Percentiles rank a stretch among this genome's conserved stretches.
Evolutionary conservation across 805 yeast species (phyloP).

Genomic region (Saturnispora sekii): DNA sequence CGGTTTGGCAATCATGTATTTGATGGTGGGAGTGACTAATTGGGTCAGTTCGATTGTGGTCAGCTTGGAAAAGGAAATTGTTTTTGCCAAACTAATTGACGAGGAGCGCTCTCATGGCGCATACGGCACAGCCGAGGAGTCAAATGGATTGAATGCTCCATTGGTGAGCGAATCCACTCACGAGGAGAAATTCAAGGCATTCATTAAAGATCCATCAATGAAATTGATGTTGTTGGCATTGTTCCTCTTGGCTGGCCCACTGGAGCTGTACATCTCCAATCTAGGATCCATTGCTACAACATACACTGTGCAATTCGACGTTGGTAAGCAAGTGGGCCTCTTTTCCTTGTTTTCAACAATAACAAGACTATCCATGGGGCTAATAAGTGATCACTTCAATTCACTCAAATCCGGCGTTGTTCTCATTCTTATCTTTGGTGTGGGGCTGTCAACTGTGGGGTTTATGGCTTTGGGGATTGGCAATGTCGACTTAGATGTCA

Average conservation of each 20-base stretch:
- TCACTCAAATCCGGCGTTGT: conserved; percentile 8
- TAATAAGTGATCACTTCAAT: conserved; percentile 47
- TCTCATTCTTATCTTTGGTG: conserved; percentile 9
- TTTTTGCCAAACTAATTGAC: conserved; percentile 25
- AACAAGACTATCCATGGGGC: conserved; percentile 57
- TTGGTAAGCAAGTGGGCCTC: conserved; percentile 44
- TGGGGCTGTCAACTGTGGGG: conserved; percentile 8
- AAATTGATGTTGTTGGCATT: conserved; percentile 57
- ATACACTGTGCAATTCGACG: conserved; percentile 16
- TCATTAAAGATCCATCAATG: conserved; percentile 46
- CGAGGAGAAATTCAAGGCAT: conserved; percentile 19
- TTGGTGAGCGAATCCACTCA: conserved; percentile 11
- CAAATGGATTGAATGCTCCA: conserved; percentile 5
- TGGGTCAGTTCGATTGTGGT: conserved; percentile 60
- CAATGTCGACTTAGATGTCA: conserved; percentile 9
- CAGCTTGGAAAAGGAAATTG: conserved; percentile 42
- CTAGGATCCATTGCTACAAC: conserved; percentile 55
- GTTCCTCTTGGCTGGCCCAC: conserved; percentile 66
- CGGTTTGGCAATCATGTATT: conserved; percentile 43
- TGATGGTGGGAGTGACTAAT: conserved; percentile 46
- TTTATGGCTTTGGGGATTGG: conserved; percentile 12
- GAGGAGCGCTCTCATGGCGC: conserved; percentile 11
- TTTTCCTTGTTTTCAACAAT: conserved; percentile 59
- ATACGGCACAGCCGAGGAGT: conserved; percentile 5
- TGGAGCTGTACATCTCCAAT: conserved; percentile 77